Evolutionary conservation across 768 basidiomycete species (phyloP).

Genomic region (Termitomyces sp.): DNA sequence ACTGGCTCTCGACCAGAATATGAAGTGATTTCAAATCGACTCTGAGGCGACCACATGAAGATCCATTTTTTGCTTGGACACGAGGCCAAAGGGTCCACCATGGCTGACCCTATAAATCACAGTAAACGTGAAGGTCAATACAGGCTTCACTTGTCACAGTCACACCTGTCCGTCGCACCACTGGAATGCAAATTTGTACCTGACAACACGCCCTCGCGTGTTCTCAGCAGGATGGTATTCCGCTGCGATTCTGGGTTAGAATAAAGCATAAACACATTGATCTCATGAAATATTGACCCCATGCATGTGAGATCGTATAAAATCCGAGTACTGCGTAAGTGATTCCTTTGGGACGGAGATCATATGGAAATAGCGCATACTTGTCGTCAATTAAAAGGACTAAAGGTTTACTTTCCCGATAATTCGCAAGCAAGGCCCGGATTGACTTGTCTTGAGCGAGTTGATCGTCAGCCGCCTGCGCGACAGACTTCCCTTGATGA

Average conservation of each 20-base stretch:
- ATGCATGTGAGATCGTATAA: slow-evolving; percentile 65
- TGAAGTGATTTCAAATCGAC: not conserved
- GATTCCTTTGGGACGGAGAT: slow-evolving; percentile 44
- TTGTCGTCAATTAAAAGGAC: slow-evolving; percentile 71
- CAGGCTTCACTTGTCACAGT: not conserved
- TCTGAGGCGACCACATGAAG: not conserved
- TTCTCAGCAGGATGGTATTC: slow-evolving; percentile 54
- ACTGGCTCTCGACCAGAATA: not conserved
- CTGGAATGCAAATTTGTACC: slow-evolving; percentile 81
- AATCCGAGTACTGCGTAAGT: slow-evolving; percentile 56
- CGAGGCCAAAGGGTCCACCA: slow-evolving; percentile 31
- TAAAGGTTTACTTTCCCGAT: slow-evolving; percentile 48
- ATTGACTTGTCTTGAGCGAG: slow-evolving; percentile 65
- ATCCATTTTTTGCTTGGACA: not conserved
- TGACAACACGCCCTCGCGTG: slow-evolving; percentile 47
- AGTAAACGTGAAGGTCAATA: not conserved
- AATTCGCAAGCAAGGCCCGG: slow-evolving; percentile 57
- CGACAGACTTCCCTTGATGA: slow-evolving; percentile 30
- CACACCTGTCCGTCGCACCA: slow-evolving; percentile 71
- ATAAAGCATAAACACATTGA: not conserved
- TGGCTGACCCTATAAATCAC: slow-evolving; percentile 30
- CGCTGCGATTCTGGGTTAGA: slow-evolving; percentile 30
- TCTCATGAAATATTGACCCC: slow-evolving; percentile 43
- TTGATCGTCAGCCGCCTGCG: slow-evolving; percentile 57
- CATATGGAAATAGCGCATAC: slow-evolving; percentile 69